Evolutionary conservation across 148 eudicot genomes (phyloP).

Genomic region (Limonium bicolor): DNA sequence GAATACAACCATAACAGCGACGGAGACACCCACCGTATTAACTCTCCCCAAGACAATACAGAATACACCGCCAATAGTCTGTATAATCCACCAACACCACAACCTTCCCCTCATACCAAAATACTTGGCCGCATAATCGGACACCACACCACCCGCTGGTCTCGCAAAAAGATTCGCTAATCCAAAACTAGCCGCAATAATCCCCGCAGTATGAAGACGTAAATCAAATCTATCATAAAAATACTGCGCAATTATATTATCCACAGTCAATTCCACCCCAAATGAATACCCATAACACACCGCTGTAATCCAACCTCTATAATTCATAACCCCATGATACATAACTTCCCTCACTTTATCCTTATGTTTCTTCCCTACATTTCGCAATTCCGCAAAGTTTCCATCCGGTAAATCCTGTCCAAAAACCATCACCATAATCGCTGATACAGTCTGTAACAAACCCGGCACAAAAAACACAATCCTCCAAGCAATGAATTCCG

Average conservation of each 20-base stretch:
- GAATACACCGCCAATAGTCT: conserved; percentile 40
- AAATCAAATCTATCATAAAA: conserved; percentile 51
- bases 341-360: conserved; percentile 26
- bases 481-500: conserved; percentile 56
- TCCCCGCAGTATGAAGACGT: conserved; percentile 49
- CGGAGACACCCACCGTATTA: conserved; percentile 25
- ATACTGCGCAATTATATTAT: conserved; percentile 76
- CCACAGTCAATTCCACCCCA: conserved; percentile 68
- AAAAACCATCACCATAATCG: conserved; percentile 35
- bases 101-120: conserved; percentile 78
- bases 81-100: conserved; percentile 58
- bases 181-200: conserved; percentile 70
- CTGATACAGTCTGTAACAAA: conserved; percentile 41
- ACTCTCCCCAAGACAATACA: conserved; percentile 46
- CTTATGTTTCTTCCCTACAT: conserved; percentile 34
- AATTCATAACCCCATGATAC: conserved; percentile 28
- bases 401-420: conserved; percentile 79
- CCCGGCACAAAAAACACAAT: conserved; percentile 64
- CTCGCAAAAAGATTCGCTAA: conserved; percentile 53
- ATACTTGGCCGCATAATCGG: conserved; percentile 38
- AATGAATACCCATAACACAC: conserved; percentile 71
- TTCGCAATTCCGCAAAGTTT: conserved; percentile 27
- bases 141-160: conserved; percentile 59
- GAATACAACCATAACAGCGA: conserved; percentile 57
- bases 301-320: conserved; percentile 65